Evolutionary conservation across 768 basidiomycete genomes (phyloP), one percentile per base, ranked within the genome.

Genomic region (Hygrocybe coccinea): DNA sequence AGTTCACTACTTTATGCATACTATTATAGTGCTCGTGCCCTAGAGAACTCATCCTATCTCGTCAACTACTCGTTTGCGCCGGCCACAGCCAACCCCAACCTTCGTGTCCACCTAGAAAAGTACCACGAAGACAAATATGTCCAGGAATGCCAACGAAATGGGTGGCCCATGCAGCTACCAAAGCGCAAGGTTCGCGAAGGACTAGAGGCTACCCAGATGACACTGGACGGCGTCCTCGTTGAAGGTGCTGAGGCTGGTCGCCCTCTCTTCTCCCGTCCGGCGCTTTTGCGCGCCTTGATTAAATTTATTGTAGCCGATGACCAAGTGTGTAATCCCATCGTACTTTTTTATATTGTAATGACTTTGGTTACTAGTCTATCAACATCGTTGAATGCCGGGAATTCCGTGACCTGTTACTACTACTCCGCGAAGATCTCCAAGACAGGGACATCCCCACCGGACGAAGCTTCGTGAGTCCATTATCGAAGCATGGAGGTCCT

Each of bases 301-400:
- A 49, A 49, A 36, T 56, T 56, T 17, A 49, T 56, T 35, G 54
- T 56, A n/a, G 54, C 54, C 15, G 47, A 56, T 36, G 47, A 56
- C 37, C 54, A 56, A 34, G 52, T 44, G 41, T 29, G 39, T 43
- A 2, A 15, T 14, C n/a, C 41, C 33, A 25, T 41, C 17, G 19
- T 6, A 38, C 36, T 41, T 53, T 19, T 15, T 29, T 29, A 24
- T 53, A 25, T n/a, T 25, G 38, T n/a, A 29, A 12, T 19, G 17
- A 39, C 17, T 21, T n/a, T 35, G n/a, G 29, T 48, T 49, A 25
- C 33, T 29, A 69, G 67, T 65, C 67, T 3, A 60, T 69, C 17
- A 68, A 65, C n/a, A n/a, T n/a, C 49, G 56, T 70, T 19, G 63
- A 70, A 41, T 58, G 62, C 44, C 56, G 21, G 11, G 63, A 68